These are phyloP conservation scores for Ogataea trehaloabstinens DNA, from an alignment of 805 yeast species.

Conservation along the genomic window DNA sequence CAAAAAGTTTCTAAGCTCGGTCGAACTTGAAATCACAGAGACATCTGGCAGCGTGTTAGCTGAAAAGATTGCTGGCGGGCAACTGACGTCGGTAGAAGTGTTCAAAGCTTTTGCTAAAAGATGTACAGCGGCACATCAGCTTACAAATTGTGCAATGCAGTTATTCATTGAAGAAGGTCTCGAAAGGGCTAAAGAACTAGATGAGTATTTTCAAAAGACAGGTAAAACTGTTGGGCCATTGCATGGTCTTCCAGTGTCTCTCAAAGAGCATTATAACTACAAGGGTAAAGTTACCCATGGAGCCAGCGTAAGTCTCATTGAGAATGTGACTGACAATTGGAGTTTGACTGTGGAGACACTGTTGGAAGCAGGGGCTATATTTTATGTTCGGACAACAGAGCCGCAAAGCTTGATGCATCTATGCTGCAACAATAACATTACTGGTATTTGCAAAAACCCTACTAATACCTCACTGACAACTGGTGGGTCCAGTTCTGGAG, in stretches of 20 bases:
- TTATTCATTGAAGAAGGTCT: constrained; percentile 48
- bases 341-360: constrained; percentile 41
- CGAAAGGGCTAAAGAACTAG: constrained; percentile 48
- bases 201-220: constrained; percentile 43
- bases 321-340: constrained; percentile 40
- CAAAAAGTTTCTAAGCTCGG: constrained; percentile 31
- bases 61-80: constrained; percentile 36
- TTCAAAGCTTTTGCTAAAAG: constrained; percentile 47
- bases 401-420: constrained; percentile 57
- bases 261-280: constrained; percentile 55
- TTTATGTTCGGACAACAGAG: constrained; percentile 54
- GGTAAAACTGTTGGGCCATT: constrained; percentile 54
- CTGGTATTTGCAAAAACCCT: constrained; percentile 52
- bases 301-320: constrained; percentile 43
- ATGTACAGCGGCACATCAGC: constrained; percentile 47
- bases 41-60: constrained; percentile 33
- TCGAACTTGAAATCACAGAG: constrained; percentile 45
- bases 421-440: constrained; percentile 53
- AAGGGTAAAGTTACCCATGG: constrained; percentile 52
- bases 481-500: constrained; percentile 59
- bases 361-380: constrained; percentile 53
- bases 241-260: constrained; percentile 62
- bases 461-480: constrained; percentile 42
- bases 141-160: constrained; percentile 49
- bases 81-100: constrained; percentile 40